These are phyloP conservation scores for Eucalyptus erythrocorys DNA, from an alignment of 345 rosid species.

Conservation along the genomic window DNA sequence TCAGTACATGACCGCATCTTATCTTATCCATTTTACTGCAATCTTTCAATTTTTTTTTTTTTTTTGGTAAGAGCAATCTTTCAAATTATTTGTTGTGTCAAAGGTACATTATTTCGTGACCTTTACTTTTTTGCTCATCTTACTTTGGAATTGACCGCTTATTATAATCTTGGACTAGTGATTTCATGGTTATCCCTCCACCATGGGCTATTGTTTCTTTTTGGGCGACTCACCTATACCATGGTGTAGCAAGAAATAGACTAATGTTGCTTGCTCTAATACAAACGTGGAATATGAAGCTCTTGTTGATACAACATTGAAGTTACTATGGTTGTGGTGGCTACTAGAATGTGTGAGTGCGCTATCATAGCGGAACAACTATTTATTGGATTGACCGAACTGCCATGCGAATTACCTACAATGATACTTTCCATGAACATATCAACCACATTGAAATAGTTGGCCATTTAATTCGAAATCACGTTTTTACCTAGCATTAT, in stretches of 20 bases:
- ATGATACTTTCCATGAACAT: not conserved
- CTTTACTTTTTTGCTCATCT: not conserved
- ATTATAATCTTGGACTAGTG: rapidly evolving
- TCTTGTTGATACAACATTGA: not conserved
- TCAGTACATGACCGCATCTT: not conserved
- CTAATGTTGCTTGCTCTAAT: not conserved
- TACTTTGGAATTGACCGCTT: not conserved
- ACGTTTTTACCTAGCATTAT: not conserved
- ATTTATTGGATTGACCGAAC: not conserved
- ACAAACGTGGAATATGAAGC: not conserved
- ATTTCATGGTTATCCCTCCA: not conserved
- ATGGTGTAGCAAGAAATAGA: not conserved
- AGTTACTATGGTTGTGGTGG: not conserved
- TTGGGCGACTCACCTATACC: not conserved
- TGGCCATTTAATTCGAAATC: not conserved
- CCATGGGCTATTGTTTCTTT: not conserved
- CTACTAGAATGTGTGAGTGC: not conserved
- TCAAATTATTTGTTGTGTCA: not conserved
- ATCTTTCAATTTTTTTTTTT: no score
- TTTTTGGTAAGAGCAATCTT: no score
- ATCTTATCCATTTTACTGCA: not conserved
- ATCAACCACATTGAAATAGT: not conserved
- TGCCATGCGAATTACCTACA: not conserved
- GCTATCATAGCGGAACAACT: not conserved
- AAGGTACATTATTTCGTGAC: not conserved